Evolutionary conservation across 306 rosid species (phyloP), one percentile per base, ranked within the genome.

Genomic region (Fragaria vesca): DNA sequence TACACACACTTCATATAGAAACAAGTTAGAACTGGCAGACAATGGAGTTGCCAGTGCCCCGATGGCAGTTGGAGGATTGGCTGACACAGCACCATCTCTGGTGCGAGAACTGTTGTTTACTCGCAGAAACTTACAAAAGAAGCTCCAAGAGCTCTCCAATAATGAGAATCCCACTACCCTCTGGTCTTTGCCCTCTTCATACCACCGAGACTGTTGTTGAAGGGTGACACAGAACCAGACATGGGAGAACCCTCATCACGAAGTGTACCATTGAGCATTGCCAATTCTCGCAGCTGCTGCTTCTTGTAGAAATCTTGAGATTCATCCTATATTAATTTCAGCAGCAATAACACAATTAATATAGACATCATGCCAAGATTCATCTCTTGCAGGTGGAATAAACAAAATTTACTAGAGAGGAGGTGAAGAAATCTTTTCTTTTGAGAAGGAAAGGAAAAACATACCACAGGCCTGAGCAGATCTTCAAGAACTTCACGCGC

Each of bases 121-220:
- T 82, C 36, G 85, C 84, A 83, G 84, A 86, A 69, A 83, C 81
- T 87, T 85, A 87, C 84, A 85, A 75, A 40, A 81, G 81, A 80
- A 85, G 91, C 88, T 86, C 87, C 82, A 74, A 89, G 78, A 82
- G 86, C 88, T 78, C 60, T 77, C 81, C 67, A 67, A 78, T 38
- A 45, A 58, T 76, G 65, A 30, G 67, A 57, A 77, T 71, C 42
- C 42, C 50, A 74, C 82, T 87, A 93, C 83, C 94, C 96, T 93
- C 97, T 86, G 81, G 99, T 96, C 81, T 96, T 96, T 70, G 99
- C 99, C 86, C 99, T 91, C 92, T 96, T 96, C 98, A 93, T 91
- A 72, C 99, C 99, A 72, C 99, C 99, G 3, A 96, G 98, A 88
- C 91, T 96, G 90, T 93, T 96, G 85, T 88, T 87, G 87, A 88